Evolutionary conservation across 192 early-diverging fungal genomes (phyloP).

Genomic region (Phlyctochytrium arcticum): DNA sequence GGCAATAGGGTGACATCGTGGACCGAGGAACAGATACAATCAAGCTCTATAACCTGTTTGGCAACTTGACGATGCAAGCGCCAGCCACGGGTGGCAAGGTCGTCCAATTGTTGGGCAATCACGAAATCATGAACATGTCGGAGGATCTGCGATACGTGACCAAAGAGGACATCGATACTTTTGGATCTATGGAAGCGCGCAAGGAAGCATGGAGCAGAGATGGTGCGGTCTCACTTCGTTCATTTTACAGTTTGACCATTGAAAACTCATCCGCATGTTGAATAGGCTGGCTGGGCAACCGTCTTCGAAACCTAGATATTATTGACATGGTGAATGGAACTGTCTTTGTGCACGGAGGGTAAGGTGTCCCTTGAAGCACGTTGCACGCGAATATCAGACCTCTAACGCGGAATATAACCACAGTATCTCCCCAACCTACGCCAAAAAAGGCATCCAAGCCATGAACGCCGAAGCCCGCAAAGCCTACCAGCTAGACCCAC

Average conservation of each 20-base stretch:
- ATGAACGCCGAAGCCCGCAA: conserved; percentile 43
- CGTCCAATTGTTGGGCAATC: conserved; percentile 18
- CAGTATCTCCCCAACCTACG: conserved; percentile 35
- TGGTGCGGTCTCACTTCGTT: conserved; percentile 1
- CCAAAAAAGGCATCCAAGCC: conserved; percentile 40
- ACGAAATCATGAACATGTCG: conserved; percentile 60
- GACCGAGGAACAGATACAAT: conserved; percentile 74
- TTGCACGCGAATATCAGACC: neutral
- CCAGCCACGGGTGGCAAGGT: conserved; percentile 47
- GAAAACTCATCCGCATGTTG: too few species aligned
- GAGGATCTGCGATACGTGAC: conserved; percentile 60
- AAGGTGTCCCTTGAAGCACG: neutral
- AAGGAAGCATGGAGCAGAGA: conserved; percentile 40
- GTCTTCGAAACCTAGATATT: conserved; percentile 40
- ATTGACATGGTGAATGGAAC: conserved; percentile 45
- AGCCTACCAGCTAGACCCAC: conserved; percentile 13
- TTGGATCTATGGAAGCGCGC: conserved; percentile 46
- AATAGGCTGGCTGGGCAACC: conserved; percentile 46
- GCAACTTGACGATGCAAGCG: conserved; percentile 56
- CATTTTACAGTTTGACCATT: too few species aligned
- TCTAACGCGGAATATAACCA: neutral
- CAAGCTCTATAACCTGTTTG: conserved; percentile 56
- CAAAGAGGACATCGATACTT: conserved; percentile 46
- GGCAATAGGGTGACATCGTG: conserved; percentile 50
- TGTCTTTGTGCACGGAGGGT: conserved; percentile 64